These are phyloP conservation scores for Fallopia convolvulus DNA, from an alignment of 148 eudicot species.

Conservation along the genomic window DNA sequence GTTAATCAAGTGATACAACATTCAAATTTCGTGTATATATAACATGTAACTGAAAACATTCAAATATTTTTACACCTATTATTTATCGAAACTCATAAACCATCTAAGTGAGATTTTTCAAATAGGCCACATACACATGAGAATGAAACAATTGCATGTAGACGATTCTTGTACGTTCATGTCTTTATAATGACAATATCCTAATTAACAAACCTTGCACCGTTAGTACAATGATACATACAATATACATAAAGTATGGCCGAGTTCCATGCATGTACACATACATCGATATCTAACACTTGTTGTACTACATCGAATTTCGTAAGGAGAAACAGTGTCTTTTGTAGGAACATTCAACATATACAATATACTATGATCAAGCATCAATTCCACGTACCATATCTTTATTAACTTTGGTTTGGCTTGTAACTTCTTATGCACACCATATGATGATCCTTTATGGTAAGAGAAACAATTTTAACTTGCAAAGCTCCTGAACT, in stretches of 20 bases:
- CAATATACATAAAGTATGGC: neutral
- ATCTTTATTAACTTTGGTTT: constrained; percentile 1
- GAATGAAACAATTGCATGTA: too few species aligned
- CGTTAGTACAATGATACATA: neutral
- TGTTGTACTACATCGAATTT: neutral
- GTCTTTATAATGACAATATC: neutral
- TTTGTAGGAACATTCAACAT: neutral
- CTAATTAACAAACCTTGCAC: neutral
- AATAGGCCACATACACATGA: too few species aligned
- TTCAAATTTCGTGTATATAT: too few species aligned
- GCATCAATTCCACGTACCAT: neutral
- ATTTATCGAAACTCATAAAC: too few species aligned
- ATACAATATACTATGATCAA: neutral
- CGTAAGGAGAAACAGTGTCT: neutral
- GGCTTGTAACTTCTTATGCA: neutral
- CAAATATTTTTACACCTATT: too few species aligned
- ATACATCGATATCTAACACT: neutral
- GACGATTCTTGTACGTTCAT: neutral
- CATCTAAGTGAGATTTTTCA: too few species aligned
- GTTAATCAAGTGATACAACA: too few species aligned
- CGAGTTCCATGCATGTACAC: neutral
- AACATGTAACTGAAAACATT: too few species aligned
- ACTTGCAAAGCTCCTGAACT: neutral
- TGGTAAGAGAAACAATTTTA: neutral
- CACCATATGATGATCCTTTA: neutral